Evolutionary conservation across 805 yeast genomes (phyloP).

Genomic region (Metschnikowia orientalis): DNA sequence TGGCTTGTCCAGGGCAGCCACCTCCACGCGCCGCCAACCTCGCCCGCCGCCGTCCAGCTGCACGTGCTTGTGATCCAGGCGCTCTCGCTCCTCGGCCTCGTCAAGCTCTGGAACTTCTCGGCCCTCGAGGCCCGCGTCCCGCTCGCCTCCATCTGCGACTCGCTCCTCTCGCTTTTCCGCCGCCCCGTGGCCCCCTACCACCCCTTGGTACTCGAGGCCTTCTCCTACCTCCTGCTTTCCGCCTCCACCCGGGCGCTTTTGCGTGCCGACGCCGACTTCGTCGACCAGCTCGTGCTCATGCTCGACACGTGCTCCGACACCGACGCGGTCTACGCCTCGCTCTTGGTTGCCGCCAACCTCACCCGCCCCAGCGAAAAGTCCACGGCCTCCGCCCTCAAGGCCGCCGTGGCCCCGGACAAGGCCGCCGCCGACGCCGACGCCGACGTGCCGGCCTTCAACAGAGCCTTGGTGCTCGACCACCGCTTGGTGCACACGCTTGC

Average conservation of each 20-base stretch:
- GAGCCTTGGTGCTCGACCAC: constrained; percentile 24
- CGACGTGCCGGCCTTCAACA: constrained; percentile 30
- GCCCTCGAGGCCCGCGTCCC: constrained; percentile 15
- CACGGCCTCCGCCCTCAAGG: constrained; percentile 29
- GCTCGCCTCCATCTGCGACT: constrained; percentile 8
- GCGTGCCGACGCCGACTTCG: constrained; percentile 12
- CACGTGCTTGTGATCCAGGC: constrained; percentile 4
- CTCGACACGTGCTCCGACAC: constrained; percentile 12
- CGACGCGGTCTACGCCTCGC: constrained; percentile 36
- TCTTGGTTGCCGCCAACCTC: constrained; percentile 39
- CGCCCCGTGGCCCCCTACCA: not conserved
- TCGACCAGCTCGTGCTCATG: constrained; percentile 11
- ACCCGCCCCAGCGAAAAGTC: constrained; percentile 16
- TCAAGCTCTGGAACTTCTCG: constrained; percentile 19
- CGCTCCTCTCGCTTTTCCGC: constrained; percentile 6
- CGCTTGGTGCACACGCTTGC: constrained; percentile 16
- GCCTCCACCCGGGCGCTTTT: constrained; percentile 7
- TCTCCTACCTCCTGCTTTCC: constrained; percentile 16
- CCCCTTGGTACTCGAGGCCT: constrained; percentile 10
- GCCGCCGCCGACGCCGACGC: constrained; percentile 18
- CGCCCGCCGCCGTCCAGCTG: not conserved
- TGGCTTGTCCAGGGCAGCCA: constrained; percentile 13
- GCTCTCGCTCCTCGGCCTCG: constrained; percentile 16
- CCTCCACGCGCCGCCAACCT: not conserved
- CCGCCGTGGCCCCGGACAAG: constrained; percentile 21